phyloP scores from a whole-genome alignment of 2,329 filamentous ascomycete species.

The Aspergillus felis region DNA sequence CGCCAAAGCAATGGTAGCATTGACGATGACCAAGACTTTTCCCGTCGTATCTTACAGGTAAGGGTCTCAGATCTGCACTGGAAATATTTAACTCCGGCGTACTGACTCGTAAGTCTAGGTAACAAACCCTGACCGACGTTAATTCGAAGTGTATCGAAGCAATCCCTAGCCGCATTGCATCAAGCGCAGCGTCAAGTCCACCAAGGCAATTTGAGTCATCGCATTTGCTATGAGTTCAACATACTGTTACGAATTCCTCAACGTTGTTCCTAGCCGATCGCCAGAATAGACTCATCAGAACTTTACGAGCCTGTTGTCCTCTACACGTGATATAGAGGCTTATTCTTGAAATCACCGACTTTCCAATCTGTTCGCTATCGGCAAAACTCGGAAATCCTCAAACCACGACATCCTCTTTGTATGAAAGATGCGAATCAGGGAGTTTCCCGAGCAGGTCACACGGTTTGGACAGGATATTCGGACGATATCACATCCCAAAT shows the following conservation, averaged over 20 bases:
- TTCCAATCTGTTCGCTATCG: background rate
- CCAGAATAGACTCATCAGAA: background rate
- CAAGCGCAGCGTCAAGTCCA: background rate
- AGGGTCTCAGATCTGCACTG: constrained; percentile 25
- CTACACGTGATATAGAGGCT: too few species aligned
- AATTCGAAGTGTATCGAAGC: constrained; percentile 6
- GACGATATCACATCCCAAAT: background rate
- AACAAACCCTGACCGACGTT: constrained; percentile 31
- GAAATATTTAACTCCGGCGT: background rate
- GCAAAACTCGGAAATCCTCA: background rate
- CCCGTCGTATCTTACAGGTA: constrained; percentile 91
- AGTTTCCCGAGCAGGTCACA: background rate
- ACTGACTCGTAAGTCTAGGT: constrained; percentile 18
- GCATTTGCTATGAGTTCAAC: background rate
- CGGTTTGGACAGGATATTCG: background rate
- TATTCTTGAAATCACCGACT: background rate
- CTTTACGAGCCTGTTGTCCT: background rate
- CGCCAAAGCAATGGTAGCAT: constrained; percentile 93
- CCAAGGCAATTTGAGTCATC: background rate
- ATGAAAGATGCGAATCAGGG: background rate
- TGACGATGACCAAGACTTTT: constrained; percentile 95
- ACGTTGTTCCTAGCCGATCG: background rate
- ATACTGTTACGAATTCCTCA: background rate
- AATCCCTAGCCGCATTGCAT: background rate
- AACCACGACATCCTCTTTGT: background rate